A percentile compares a stretch with the other conserved stretches of the same genome.
Evolutionary conservation across 1,284 basidiomycete species (phyloP).

Genomic region (Testicularia cyperi): DNA sequence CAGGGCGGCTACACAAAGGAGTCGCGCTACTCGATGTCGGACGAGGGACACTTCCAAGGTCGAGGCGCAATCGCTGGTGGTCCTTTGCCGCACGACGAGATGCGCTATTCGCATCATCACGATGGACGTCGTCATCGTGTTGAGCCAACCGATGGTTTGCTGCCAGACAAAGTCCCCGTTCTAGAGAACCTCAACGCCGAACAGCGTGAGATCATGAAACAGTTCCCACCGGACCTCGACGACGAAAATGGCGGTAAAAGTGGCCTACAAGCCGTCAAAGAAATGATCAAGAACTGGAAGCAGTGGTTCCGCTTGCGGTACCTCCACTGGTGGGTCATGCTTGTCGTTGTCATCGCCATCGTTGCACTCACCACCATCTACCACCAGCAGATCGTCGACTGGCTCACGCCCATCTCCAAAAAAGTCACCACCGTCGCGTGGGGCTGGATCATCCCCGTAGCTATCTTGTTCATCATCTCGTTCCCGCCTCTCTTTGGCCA

Average conservation of each 20-base stretch:
- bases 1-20: constrained; percentile 5
- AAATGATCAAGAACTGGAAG: constrained; percentile 38
- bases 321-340: constrained; percentile 63
- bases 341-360: constrained; percentile 62
- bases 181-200: constrained; percentile 32
- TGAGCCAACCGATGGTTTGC: constrained; percentile 28
- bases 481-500: constrained; percentile 68
- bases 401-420: constrained; percentile 69
- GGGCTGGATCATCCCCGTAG: constrained; percentile 83
- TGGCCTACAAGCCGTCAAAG: constrained; percentile 17
- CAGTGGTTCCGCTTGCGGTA: constrained; percentile 41
- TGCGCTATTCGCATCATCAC: no score
- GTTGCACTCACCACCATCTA: constrained; percentile 69
- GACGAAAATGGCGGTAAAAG: constrained; percentile 32
- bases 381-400: constrained; percentile 69
- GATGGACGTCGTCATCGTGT: constrained; percentile 15
- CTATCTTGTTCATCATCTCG: constrained; percentile 70
- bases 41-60: constrained; percentile 11
- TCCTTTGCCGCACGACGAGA: no score
- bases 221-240: constrained; percentile 53
- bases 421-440: constrained; percentile 66
- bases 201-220: constrained; percentile 44
- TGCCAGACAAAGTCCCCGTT: constrained; percentile 28
- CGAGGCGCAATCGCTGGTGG: no score
- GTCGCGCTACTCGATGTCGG: background rate